Conservation (phyloP, 2,329 filamentous ascomycete genomes). For the Monosporascus sp. region DNA sequence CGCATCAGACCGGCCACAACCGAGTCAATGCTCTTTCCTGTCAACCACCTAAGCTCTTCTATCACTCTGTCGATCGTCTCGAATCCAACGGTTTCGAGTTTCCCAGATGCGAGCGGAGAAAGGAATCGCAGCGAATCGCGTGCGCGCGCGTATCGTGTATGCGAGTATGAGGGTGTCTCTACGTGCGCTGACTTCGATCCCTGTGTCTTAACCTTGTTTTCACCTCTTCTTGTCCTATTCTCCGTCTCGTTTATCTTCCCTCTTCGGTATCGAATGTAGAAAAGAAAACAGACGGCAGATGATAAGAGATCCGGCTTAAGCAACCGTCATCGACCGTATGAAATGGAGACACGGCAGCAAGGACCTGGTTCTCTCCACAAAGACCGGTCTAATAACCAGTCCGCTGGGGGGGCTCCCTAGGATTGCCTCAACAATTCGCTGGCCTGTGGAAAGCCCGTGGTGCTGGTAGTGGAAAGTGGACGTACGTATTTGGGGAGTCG, state of each 20-base stretch:
- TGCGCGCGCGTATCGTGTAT: no score
- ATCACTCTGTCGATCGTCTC: neutral
- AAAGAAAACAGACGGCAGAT: no score
- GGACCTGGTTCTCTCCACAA: slow-evolving; percentile 7
- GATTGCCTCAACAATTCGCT: neutral
- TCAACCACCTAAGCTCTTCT: neutral
- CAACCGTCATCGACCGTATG: neutral
- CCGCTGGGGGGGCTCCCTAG: slow-evolving; percentile 3
- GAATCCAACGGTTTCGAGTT: no score
- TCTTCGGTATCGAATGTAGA: no score
- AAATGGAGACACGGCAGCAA: slow-evolving; percentile 2
- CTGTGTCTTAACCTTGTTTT: no score
- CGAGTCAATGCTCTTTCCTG: neutral
- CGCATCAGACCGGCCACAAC: slow-evolving; percentile 8
- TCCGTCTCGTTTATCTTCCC: no score
- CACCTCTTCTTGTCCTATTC: no score
- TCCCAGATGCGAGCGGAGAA: no score
- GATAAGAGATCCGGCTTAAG: no score
- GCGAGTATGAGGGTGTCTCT: no score
- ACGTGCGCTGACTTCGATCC: no score
- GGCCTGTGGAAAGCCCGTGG: neutral
- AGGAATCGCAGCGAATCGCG: no score
- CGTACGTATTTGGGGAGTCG: neutral
- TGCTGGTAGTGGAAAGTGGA: neutral
- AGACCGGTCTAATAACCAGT: slow-evolving; percentile 27